Base-by-base conservation (phyloP, 345 rosid species). In the Aethionema arabicum region DNA sequence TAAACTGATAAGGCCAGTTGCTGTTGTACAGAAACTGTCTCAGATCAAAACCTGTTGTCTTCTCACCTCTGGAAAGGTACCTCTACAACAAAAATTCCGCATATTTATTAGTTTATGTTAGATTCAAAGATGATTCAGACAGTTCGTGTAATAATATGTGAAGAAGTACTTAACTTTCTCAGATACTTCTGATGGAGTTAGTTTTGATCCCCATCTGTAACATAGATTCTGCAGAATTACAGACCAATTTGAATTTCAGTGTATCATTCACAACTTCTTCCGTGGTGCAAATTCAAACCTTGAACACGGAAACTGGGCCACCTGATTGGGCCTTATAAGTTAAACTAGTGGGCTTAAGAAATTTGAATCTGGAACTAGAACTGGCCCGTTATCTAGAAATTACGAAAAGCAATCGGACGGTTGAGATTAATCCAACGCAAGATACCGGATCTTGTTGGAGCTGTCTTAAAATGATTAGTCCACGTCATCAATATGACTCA, bases 261-360 rank as follows among this genome's bases (percentile, higher is more conserved):
- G 37, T 31, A 36, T 30, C 44, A 31, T 43, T 45, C 32, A 36
- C 32, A 15, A 32, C 30, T 45, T 38, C 27, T 11, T 54, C 15
- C 16, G 2, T 21, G 42, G 46, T 16, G 35, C 16, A 11, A 59
- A 51, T n/a, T 7, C 60, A 32, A 47, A 72, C 99, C 97, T 88
- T 78, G 77, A 95, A 90, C 97, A 95, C 90, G 13, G 97, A 86
- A n/a, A 88, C 88, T 3, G 99, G 99, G 15, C 99, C 97, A 56
- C 95, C 85, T 27, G 14, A 14, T 30, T 50, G 52, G 65, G 33
- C 40, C 46, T 29, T 38, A 5, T 5, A 48, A 32, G 4, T 13
- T 11, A 13, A 29, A 6, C 0, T 6, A 5, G 5, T 42, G 60
- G 52, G 52, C 43, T 44, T 36, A 4, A 2, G 4, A 45, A 9